Conservation (phyloP, 2,329 filamentous ascomycete genomes). For the Trichoderma sp. region DNA sequence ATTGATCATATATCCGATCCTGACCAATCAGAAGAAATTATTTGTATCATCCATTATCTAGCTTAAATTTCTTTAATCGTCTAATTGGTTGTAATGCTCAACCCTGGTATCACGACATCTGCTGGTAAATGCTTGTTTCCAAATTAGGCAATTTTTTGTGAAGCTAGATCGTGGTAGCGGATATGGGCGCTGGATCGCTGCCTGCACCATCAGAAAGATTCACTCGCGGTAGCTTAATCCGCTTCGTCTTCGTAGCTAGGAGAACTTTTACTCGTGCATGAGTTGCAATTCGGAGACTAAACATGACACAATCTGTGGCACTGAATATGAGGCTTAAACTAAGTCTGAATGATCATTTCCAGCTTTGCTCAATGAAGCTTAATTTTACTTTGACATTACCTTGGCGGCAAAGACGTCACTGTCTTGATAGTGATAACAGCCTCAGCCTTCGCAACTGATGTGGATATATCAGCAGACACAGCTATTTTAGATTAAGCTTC, state of each 20-base stretch:
- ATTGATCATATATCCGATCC: too few relatives aligned
- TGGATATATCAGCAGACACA: too few relatives aligned
- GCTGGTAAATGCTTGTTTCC: neutral
- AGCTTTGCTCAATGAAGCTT: neutral
- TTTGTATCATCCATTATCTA: neutral
- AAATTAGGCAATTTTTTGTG: conserved; percentile 12
- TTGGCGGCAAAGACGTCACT: neutral
- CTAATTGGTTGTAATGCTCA: neutral
- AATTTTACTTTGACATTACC: neutral
- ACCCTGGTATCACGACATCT: conserved; percentile 8
- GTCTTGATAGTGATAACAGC: neutral
- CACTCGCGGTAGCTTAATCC: neutral
- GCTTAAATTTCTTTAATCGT: neutral
- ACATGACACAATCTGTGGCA: neutral
- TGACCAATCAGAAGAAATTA: neutral
- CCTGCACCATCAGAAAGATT: neutral
- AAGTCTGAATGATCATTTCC: neutral
- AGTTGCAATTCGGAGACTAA: neutral
- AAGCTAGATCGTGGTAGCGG: neutral
- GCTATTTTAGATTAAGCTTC: too few relatives aligned
- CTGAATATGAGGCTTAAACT: too few relatives aligned
- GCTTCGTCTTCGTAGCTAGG: neutral
- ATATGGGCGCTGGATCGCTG: neutral
- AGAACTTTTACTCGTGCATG: neutral
- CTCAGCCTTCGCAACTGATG: too few relatives aligned